phyloP scores from a whole-genome alignment of 176 grass and related monocot genomes.

The Raddia guianensis region DNA sequence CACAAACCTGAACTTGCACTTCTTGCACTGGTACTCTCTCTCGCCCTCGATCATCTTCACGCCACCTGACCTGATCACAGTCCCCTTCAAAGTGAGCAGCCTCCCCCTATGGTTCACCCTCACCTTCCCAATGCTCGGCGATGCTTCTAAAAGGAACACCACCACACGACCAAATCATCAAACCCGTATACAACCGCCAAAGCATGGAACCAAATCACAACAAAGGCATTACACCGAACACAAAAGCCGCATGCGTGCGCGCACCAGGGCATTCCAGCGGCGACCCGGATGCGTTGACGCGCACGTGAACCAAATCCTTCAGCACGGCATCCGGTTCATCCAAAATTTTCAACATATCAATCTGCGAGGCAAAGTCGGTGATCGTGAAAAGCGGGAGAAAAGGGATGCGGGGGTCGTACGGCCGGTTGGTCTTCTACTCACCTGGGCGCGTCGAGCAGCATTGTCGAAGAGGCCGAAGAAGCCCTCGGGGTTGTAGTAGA shows the following conservation, averaged over 20 bases:
- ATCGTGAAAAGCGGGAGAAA: not conserved
- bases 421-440: not conserved
- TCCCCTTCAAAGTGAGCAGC: slow-evolving; percentile 81
- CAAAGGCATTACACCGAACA: slow-evolving; percentile 25
- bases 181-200: not conserved
- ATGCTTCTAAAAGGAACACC: slow-evolving; percentile 55
- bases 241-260: not conserved
- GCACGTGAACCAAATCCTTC: slow-evolving; percentile 66
- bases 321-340: not conserved
- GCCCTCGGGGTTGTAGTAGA: slow-evolving; percentile 48
- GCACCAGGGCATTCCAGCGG: slow-evolving; percentile 67
- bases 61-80: slow-evolving; percentile 73
- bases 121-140: slow-evolving; percentile 76
- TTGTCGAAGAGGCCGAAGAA: slow-evolving; percentile 40
- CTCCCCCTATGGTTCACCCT: slow-evolving; percentile 78
- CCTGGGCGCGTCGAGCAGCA: slow-evolving; percentile 58
- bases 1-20: slow-evolving; percentile 70
- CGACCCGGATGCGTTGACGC: slow-evolving; percentile 68
- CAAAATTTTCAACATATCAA: slow-evolving; percentile 31
- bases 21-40: slow-evolving; percentile 71
- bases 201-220: not conserved
- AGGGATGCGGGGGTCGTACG: not conserved
- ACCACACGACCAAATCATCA: slow-evolving; percentile 4
- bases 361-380: slow-evolving; percentile 35
- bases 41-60: slow-evolving; percentile 92